A percentile compares a stretch with the other conserved stretches of the same genome.
Conservation (phyloP, 1,139 yeast species). For the Kodamaea ohmeri region DNA sequence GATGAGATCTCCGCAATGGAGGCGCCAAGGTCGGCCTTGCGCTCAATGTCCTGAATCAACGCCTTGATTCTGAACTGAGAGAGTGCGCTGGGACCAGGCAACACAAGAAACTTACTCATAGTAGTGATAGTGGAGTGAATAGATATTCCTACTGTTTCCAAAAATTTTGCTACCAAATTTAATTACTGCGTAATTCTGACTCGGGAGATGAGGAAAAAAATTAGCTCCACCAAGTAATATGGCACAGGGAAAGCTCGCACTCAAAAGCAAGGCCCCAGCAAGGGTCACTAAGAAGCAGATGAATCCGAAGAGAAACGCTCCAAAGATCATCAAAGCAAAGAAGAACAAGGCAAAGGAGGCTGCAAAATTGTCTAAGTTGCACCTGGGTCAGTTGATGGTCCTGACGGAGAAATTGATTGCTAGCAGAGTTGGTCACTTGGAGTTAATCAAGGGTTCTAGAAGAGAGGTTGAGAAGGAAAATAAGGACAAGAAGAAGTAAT, state of each 20-base stretch:
- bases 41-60: conserved; percentile 70
- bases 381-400: conserved; percentile 61
- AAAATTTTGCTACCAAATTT: conserved; percentile 1
- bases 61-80: conserved; percentile 80
- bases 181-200: conserved; percentile 1
- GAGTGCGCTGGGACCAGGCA: conserved; percentile 90
- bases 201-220: conserved; percentile 6
- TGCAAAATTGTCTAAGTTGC: conserved; percentile 56
- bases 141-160: conserved; percentile 1
- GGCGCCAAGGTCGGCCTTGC: conserved; percentile 54
- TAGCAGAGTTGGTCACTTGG: conserved; percentile 93
- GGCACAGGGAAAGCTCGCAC: conserved; percentile 59
- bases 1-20: conserved; percentile 71
- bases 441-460: conserved; percentile 87
- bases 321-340: conserved; percentile 68
- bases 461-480: conserved; percentile 65
- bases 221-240: conserved; percentile 22
- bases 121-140: conserved; percentile 2
- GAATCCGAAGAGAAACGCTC: conserved; percentile 69
- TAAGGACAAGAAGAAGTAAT: conserved; percentile 28
- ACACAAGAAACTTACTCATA: conserved; percentile 43
- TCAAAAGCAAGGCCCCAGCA: conserved; percentile 37
- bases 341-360: conserved; percentile 49
- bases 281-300: conserved; percentile 52
- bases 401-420: conserved; percentile 85